Conservation (phyloP, 2,329 filamentous ascomycete genomes). For the Simplicillium aogashimaense region DNA sequence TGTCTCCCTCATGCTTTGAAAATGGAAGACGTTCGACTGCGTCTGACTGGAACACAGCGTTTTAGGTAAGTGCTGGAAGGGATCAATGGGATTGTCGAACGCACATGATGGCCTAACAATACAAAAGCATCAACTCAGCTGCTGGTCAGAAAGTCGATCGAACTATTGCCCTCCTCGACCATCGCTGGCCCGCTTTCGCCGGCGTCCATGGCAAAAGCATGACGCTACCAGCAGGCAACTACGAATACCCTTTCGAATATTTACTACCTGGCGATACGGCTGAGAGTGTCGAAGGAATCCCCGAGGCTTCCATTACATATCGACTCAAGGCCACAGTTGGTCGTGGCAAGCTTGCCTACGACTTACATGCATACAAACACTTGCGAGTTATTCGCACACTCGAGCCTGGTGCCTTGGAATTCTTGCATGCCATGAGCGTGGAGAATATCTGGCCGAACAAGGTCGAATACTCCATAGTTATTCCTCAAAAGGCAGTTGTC, state of each 20-base stretch:
- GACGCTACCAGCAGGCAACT: conserved; percentile 62
- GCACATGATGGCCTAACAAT: neutral
- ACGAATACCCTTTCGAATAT: conserved; percentile 74
- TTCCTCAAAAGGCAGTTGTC: conserved; percentile 88
- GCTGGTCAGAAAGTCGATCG: conserved; percentile 50
- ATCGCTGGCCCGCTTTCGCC: conserved; percentile 60
- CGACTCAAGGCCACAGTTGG: conserved; percentile 83
- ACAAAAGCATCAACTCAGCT: conserved; percentile 42
- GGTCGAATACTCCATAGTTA: conserved; percentile 87
- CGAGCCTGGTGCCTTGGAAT: conserved; percentile 64
- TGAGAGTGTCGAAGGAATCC: conserved; percentile 85
- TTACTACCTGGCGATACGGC: conserved; percentile 62
- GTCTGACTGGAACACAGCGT: conserved; percentile 60
- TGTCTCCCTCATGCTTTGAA: conserved; percentile 60
- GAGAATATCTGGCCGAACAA: conserved; percentile 98
- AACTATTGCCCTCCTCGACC: conserved; percentile 51
- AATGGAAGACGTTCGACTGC: conserved; percentile 64
- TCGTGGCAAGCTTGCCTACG: conserved; percentile 79
- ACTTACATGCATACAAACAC: conserved; percentile 71
- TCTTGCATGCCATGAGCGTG: conserved; percentile 84
- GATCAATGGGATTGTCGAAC: neutral
- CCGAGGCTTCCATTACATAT: conserved; percentile 81
- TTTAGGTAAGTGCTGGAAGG: conserved; percentile 42
- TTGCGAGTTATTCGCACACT: conserved; percentile 70
- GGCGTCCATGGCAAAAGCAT: conserved; percentile 44